Evolutionary conservation across 176 grass and related monocot species (phyloP).

Genomic region (Carex pumila): DNA sequence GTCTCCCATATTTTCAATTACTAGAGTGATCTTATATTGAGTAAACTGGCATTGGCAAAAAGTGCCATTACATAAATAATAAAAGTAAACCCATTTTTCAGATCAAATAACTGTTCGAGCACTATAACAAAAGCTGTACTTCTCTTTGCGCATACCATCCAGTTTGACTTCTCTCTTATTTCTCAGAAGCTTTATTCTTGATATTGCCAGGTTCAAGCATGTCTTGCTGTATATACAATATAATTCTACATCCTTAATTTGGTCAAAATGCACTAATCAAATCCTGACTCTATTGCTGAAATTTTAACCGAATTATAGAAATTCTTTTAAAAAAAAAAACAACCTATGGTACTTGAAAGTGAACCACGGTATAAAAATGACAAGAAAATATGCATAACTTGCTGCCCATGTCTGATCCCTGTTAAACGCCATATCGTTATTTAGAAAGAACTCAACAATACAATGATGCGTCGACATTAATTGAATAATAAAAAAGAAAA

Average conservation of each 20-base stretch:
- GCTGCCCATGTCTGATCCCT: too few species aligned
- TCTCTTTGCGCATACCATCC: slow-evolving; percentile 88
- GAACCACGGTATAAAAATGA: not conserved
- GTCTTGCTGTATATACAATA: slow-evolving; percentile 59
- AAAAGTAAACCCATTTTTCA: too few species aligned
- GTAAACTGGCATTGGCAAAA: too few species aligned
- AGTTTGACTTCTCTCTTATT: slow-evolving; percentile 89
- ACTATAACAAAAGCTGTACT: too few species aligned
- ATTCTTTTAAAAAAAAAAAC: not conserved
- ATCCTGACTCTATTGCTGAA: not conserved
- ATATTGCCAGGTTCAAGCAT: slow-evolving; percentile 92
- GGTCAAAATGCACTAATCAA: not conserved
- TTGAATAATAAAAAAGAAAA: too few species aligned
- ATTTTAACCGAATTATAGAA: not conserved
- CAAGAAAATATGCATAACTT: not conserved
- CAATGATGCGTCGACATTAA: too few species aligned
- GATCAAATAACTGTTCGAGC: too few species aligned
- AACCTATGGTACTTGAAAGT: not conserved
- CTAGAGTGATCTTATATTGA: too few species aligned
- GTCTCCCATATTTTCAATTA: too few species aligned
- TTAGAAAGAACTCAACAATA: too few species aligned
- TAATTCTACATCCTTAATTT: not conserved
- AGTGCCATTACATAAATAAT: too few species aligned
- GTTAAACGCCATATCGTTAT: too few species aligned
- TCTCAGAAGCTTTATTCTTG: slow-evolving; percentile 93